Percentiles rank a stretch among this genome's conserved stretches.
Conservation (phyloP, 257 asterid genomes). For the Jacaranda mimosifolia region DNA sequence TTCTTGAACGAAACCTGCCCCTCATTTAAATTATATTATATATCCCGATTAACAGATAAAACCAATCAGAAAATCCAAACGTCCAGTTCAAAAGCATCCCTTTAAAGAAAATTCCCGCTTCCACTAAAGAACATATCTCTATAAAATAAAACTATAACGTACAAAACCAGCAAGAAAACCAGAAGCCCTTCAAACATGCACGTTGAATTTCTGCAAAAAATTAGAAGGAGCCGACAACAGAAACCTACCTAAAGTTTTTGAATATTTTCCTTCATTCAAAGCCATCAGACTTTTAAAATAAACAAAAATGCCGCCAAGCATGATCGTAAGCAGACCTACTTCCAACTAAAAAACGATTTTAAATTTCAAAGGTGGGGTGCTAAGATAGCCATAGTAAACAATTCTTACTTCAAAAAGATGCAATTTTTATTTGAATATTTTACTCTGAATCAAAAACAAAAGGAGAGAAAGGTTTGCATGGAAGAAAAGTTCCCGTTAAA, state of each 20-base stretch:
- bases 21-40: conserved; percentile 21
- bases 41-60: conserved; percentile 37
- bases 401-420: background rate
- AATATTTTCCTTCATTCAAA: conserved; percentile 47
- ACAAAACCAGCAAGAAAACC: conserved; percentile 33
- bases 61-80: conserved; percentile 59
- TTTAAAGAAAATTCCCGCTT: conserved; percentile 38
- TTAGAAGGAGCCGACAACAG: conserved; percentile 50
- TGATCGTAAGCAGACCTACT: conserved; percentile 51
- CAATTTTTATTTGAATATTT: conserved; percentile 26
- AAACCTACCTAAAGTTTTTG: conserved; percentile 61
- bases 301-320: conserved; percentile 56
- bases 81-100: conserved; percentile 45
- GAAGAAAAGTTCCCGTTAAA: conserved; percentile 36
- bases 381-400: conserved; percentile 30
- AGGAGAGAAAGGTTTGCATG: conserved; percentile 38
- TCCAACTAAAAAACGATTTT: conserved; percentile 51
- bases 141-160: conserved; percentile 28
- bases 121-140: conserved; percentile 26
- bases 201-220: conserved; percentile 38
- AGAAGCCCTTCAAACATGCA: conserved; percentile 27
- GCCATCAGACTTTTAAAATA: conserved; percentile 54
- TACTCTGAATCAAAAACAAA: conserved; percentile 24
- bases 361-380: conserved; percentile 52
- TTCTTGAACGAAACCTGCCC: conserved; percentile 32